Conservation (phyloP, 2,329 filamentous ascomycete genomes). For the Ceratocystis albifundus region DNA sequence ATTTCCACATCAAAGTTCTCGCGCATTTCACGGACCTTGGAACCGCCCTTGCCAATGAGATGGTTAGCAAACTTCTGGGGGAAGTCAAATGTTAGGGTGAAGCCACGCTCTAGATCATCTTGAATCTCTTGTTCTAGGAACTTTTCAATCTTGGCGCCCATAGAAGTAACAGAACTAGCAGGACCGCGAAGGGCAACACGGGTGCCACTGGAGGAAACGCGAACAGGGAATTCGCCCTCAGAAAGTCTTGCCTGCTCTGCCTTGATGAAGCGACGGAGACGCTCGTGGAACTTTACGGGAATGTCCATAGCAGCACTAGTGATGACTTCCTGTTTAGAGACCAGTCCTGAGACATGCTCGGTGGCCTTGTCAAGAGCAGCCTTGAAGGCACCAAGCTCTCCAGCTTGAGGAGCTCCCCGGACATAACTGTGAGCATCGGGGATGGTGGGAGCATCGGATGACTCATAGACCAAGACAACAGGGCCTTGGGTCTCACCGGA, state of each 20-base stretch:
- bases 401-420: slow-evolving; percentile 24
- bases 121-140: slow-evolving; percentile 82
- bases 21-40: slow-evolving; percentile 53
- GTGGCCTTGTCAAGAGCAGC: slow-evolving; percentile 45
- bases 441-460: slow-evolving; percentile 40
- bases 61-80: slow-evolving; percentile 91
- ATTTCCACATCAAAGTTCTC: slow-evolving; percentile 62
- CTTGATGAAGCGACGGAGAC: slow-evolving; percentile 52
- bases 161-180: slow-evolving; percentile 55
- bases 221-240: slow-evolving; percentile 48
- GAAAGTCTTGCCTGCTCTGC: slow-evolving; percentile 45
- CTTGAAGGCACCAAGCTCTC: slow-evolving; percentile 49
- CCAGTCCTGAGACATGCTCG: slow-evolving; percentile 45
- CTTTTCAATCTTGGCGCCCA: slow-evolving; percentile 59
- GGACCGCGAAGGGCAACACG: slow-evolving; percentile 68
- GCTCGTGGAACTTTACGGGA: slow-evolving; percentile 45
- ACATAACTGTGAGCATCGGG: slow-evolving; percentile 25
- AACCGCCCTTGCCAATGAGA: slow-evolving; percentile 56
- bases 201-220: slow-evolving; percentile 48
- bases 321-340: slow-evolving; percentile 48
- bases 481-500: slow-evolving; percentile 47
- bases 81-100: slow-evolving; percentile 78
- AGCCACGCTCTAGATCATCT: slow-evolving; percentile 87
- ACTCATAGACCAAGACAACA: slow-evolving; percentile 65
- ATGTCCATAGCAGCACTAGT: slow-evolving; percentile 44